Evolutionary conservation across 192 early-diverging fungal species (phyloP).

Genomic region (Glomus cerebriforme): DNA sequence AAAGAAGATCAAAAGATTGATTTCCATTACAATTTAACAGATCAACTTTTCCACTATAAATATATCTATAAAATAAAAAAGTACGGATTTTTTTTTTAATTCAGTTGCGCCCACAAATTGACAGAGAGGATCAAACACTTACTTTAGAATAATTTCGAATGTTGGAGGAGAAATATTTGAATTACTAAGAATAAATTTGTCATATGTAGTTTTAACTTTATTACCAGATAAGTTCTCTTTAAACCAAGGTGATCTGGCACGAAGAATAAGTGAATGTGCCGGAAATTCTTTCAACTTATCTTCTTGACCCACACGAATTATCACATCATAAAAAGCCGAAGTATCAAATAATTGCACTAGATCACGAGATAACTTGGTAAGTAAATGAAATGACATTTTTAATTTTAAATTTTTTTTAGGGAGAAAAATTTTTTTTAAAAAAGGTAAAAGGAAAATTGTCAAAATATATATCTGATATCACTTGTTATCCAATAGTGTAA

Average conservation of each 20-base stretch:
- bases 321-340: slow-evolving; percentile 9
- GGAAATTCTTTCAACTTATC: background rate
- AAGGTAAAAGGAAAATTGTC: no score
- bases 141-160: slow-evolving; percentile 19
- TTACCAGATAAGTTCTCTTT: background rate
- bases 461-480: no score
- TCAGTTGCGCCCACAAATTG: background rate
- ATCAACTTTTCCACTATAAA: slow-evolving; percentile 20
- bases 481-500: no score
- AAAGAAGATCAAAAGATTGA: background rate
- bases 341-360: background rate
- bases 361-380: slow-evolving; percentile 17
- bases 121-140: background rate
- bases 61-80: background rate
- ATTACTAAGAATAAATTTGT: slow-evolving; percentile 4
- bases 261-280: slow-evolving; percentile 14
- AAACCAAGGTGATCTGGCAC: background rate
- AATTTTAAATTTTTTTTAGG: background rate
- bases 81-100: background rate
- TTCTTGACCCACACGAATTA: slow-evolving; percentile 9
- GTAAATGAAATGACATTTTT: slow-evolving; percentile 17
- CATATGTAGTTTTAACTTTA: background rate
- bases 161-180: background rate
- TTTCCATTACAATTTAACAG: background rate
- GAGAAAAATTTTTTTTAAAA: no score